Percentiles rank a stretch among this genome's conserved stretches.
Conservation (phyloP, 78 protist species). For the Bigelowiella natans region DNA sequence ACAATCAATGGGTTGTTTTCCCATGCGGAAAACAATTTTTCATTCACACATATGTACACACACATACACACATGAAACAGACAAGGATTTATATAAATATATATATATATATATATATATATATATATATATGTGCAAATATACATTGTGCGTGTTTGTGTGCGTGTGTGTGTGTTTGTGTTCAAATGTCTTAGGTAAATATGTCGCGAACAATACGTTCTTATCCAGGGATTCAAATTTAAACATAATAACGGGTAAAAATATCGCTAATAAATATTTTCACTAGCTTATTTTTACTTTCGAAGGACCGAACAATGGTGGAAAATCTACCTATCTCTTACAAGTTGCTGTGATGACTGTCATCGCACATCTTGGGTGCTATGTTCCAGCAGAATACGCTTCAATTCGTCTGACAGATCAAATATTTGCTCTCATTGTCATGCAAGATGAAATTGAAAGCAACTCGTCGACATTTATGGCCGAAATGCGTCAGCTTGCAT, state of each 20-base stretch:
- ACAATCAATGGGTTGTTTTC: background rate
- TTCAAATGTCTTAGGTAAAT: no score
- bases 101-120: no score
- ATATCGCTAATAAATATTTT: background rate
- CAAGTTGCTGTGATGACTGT: background rate
- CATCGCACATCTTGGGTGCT: conserved; percentile 14
- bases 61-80: no score
- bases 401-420: conserved; percentile 1
- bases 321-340: background rate
- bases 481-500: background rate
- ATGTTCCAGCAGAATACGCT: background rate
- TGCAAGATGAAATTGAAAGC: background rate
- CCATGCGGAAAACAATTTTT: background rate
- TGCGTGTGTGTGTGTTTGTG: no score
- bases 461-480: background rate
- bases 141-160: no score
- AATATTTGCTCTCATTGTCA: background rate
- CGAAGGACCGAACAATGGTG: background rate
- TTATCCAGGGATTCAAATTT: background rate
- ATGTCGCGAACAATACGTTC: background rate
- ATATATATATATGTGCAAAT: no score
- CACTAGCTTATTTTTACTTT: background rate
- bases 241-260: background rate
- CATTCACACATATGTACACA: no score
- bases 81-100: no score